Evolutionary conservation across 2,329 filamentous ascomycete genomes (phyloP).

Genomic region (Parafenestella ontariensis): DNA sequence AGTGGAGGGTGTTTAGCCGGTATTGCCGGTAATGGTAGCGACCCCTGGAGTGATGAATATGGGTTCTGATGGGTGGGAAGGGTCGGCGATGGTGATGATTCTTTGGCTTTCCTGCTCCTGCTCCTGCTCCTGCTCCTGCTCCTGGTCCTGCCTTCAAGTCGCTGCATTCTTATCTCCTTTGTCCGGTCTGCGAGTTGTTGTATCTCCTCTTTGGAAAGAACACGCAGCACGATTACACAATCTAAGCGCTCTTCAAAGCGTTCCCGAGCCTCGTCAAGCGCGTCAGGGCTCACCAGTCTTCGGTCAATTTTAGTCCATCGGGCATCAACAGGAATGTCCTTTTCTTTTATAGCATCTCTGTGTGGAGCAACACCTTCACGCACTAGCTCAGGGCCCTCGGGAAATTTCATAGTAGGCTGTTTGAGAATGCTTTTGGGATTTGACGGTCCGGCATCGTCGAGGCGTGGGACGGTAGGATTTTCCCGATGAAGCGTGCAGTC

Average conservation of each 20-base stretch:
- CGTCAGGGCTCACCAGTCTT: conserved; percentile 85
- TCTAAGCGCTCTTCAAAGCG: conserved; percentile 87
- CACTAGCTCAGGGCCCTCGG: conserved; percentile 81
- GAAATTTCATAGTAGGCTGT: conserved; percentile 79
- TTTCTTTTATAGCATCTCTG: conserved; percentile 77
- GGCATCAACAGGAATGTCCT: conserved; percentile 74
- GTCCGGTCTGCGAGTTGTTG: conserved; percentile 83
- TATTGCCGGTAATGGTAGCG: too few relatives aligned
- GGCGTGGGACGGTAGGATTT: too few relatives aligned
- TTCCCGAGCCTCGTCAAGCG: conserved; percentile 83
- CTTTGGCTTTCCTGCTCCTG: too few relatives aligned
- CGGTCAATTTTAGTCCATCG: conserved; percentile 93
- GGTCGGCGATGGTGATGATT: too few relatives aligned
- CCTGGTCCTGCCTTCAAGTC: too few relatives aligned
- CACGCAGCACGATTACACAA: conserved; percentile 89
- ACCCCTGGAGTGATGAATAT: too few relatives aligned
- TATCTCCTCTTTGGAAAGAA: conserved; percentile 86
- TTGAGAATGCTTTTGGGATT: conserved; percentile 78
- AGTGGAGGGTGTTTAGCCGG: too few relatives aligned
- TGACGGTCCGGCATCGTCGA: neutral
- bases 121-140: too few relatives aligned
- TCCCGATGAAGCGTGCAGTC: too few relatives aligned
- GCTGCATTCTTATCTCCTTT: conserved; percentile 71
- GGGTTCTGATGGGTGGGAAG: too few relatives aligned
- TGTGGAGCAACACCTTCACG: conserved; percentile 91